Base-by-base conservation (phyloP, 2,329 filamentous ascomycete genomes). In the Stachybotrys echinatus region DNA sequence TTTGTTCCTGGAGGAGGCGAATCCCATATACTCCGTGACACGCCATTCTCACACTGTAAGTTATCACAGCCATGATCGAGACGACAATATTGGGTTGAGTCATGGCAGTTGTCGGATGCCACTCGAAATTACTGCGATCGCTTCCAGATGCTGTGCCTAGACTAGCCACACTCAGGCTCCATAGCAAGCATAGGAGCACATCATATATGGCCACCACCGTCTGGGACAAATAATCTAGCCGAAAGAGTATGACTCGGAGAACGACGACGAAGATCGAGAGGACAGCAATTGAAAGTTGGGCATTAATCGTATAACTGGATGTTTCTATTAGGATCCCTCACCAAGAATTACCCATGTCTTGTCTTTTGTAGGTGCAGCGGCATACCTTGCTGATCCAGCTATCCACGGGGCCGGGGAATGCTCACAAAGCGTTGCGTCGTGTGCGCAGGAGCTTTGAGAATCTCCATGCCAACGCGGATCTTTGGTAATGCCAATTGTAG, bases 131-230 rank as follows among this genome's bases (percentile, higher is more conserved):
- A n/a, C n/a, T n/a, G n/a, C n/a, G n/a, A n/a, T n/a, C n/a, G n/a
- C n/a, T n/a, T n/a, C n/a, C n/a, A n/a, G n/a, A n/a, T n/a, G n/a
- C 19, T 18, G 17, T 40, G 17, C 10, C 17, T 18, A 5, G 38
- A 18, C 38, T 20, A 18, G n/a, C n/a, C 12, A 40, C 45, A 23
- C 57, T 63, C 14, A 58, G 40, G 12, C 48, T 44, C 66, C 66
- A 69, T 1, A 68, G 52, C 2, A 34, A 20, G 2, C 54, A 47
- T 31, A 69, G 58, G 1, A 64, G 48, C 14, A 53, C 8, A 38
- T 67, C 66, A 55, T 68, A 68, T 2, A 61, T 23, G 3, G 61
- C 40, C 40, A 57, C 58, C 7, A 57, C 52, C 47, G 51, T 60
- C 22, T 53, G 53, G 0, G 60, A 56, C 3, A 64, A 50, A 52